These are phyloP conservation scores for Hypoxylon lienhwacheense DNA, from an alignment of 495 filamentous ascomycete genomes.

Conservation along the genomic window DNA sequence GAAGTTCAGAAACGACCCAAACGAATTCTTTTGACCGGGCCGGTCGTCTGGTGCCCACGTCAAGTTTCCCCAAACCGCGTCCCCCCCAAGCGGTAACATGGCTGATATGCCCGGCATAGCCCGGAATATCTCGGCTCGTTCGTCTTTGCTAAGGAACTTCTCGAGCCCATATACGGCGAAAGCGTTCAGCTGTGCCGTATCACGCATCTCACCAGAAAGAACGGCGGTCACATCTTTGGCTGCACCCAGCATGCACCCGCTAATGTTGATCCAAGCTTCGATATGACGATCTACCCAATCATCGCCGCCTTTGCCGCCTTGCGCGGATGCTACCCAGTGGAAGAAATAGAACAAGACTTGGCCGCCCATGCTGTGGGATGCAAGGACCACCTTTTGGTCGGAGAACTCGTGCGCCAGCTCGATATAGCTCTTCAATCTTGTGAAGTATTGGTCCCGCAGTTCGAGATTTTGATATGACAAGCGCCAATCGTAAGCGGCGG, in stretches of 20 bases:
- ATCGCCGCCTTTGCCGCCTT: slow-evolving; percentile 77
- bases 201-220: slow-evolving; percentile 95
- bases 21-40: slow-evolving; percentile 69
- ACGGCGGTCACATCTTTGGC: slow-evolving; percentile 90
- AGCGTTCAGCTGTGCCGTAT: slow-evolving; percentile 95
- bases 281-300: slow-evolving; percentile 90
- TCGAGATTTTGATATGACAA: slow-evolving; percentile 89
- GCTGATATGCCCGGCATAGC: slow-evolving; percentile 95
- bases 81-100: slow-evolving; percentile 95
- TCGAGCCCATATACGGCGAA: slow-evolving; percentile 97
- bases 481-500: slow-evolving; percentile 97
- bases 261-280: slow-evolving; percentile 96
- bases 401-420: slow-evolving; percentile 72
- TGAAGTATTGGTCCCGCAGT: slow-evolving; percentile 89
- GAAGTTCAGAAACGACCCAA: slow-evolving; percentile 85
- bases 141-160: slow-evolving; percentile 87
- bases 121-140: slow-evolving; percentile 91
- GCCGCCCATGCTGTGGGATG: slow-evolving; percentile 95
- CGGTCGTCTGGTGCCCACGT: slow-evolving; percentile 89
- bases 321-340: slow-evolving; percentile 88
- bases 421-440: slow-evolving; percentile 83
- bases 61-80: slow-evolving; percentile 89
- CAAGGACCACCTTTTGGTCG: slow-evolving; percentile 78
- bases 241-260: slow-evolving; percentile 95
- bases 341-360: slow-evolving; percentile 97